Evolutionary conservation across 1,284 basidiomycete species (phyloP).

Genomic region (Apiotrichum porosum): DNA sequence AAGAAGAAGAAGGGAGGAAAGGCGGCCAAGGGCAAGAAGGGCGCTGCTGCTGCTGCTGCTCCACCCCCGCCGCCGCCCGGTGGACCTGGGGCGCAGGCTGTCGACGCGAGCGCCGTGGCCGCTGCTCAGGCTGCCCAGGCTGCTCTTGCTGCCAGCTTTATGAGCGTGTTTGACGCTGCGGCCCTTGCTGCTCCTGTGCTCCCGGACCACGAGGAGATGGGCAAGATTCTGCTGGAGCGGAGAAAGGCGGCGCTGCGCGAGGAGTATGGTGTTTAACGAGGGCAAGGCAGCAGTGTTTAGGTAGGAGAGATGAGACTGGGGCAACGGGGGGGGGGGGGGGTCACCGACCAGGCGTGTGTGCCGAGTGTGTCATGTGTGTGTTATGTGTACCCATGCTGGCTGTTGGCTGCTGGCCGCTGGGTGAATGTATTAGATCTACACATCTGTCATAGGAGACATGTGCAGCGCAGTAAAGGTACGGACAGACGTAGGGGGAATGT

Average conservation of each 20-base stretch:
- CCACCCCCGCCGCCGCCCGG: slow-evolving; percentile 20
- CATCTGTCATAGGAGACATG: no score
- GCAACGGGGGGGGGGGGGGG: no score
- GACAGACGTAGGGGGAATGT: no score
- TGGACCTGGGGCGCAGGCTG: slow-evolving; percentile 3
- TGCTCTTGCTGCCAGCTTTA: slow-evolving; percentile 50
- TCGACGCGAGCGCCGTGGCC: slow-evolving; percentile 7
- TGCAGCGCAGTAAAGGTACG: no score
- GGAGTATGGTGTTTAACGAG: slow-evolving; percentile 57
- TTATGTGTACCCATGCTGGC: no score
- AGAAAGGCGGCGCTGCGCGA: slow-evolving; percentile 78
- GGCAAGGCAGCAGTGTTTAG: no score
- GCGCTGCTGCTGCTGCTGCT: slow-evolving; percentile 12
- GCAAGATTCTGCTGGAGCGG: slow-evolving; percentile 66
- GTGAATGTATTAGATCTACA: no score
- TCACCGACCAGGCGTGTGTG: no score
- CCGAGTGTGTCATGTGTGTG: no score
- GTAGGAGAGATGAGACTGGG: no score
- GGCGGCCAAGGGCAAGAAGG: slow-evolving; percentile 59
- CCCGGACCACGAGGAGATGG: slow-evolving; percentile 72
- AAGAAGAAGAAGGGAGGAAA: slow-evolving; percentile 48
- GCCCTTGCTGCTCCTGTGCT: slow-evolving; percentile 69
- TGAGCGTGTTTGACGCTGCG: slow-evolving; percentile 68
- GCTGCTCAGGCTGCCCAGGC: slow-evolving; percentile 22
- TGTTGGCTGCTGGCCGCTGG: no score